Percentiles rank a stretch among this genome's conserved stretches.
phyloP scores from a whole-genome alignment of 1,139 yeast genomes.

The Suhomyces kunorum region DNA sequence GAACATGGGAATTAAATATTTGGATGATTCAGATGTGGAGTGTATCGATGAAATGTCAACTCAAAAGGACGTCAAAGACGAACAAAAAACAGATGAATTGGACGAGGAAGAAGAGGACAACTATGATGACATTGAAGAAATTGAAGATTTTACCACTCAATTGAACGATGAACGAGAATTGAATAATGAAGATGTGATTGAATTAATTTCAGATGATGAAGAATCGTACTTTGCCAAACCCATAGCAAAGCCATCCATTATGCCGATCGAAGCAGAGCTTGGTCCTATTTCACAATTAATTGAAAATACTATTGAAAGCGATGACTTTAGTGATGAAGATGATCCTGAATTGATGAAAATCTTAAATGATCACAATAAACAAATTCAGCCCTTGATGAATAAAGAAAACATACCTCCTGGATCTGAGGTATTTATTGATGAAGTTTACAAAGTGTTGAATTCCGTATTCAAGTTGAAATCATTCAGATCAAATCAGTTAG shows the following conservation, averaged over 20 bases:
- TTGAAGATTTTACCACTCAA: conserved; percentile 41
- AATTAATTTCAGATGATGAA: conserved; percentile 36
- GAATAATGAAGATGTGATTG: conserved; percentile 29
- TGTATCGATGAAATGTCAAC: conserved; percentile 12
- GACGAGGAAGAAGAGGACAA: conserved; percentile 10
- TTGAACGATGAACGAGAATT: conserved; percentile 47
- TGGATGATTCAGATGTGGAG: conserved; percentile 14
- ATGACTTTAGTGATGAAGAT: conserved; percentile 40
- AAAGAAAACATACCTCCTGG: conserved; percentile 32
- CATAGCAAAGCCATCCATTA: too few species aligned
- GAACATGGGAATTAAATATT: conserved; percentile 29
- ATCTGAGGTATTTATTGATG: conserved; percentile 45
- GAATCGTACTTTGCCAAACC: conserved; percentile 17
- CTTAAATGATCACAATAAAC: conserved; percentile 19
- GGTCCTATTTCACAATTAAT: conserved; percentile 9
- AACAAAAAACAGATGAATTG: conserved; percentile 12
- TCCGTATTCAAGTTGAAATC: conserved; percentile 61
- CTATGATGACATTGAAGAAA: conserved; percentile 31
- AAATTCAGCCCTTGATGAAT: conserved; percentile 10
- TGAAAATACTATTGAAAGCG: conserved; percentile 23
- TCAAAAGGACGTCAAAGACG: conserved; percentile 7
- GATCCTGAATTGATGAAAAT: conserved; percentile 36
- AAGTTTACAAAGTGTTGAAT: conserved; percentile 59
- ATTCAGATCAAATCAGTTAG: conserved; percentile 83
- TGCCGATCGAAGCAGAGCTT: conserved; percentile 7